Evolutionary conservation across 2,329 filamentous ascomycete genomes (phyloP), one percentile per base, ranked within the genome.

Genomic region (Trichoderma semiorbis): DNA sequence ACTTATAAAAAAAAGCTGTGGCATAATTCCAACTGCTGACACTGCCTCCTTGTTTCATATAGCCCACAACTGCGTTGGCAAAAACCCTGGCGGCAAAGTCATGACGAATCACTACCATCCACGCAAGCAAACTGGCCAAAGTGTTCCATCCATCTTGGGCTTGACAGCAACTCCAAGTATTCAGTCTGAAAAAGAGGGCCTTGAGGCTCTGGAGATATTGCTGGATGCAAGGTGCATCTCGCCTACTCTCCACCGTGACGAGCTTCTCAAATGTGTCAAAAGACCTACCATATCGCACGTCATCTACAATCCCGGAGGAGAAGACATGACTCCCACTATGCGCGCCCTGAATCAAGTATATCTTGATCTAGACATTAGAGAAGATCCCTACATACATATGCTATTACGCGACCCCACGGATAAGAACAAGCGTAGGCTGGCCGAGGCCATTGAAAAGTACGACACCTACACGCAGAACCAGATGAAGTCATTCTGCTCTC

Each of bases 91-190:
- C 12, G 90, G 90, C 71, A 87, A 84, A 50, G 91, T 97, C 39
- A 95, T 97, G 92, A 83, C 81, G 32, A 83, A 89, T 34, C 91
- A 92, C 75, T 97, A 97, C 76, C 87, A 89, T 73, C 82, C 83
- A 32, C 80, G 78, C 21, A 85, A 84, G 65, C 74, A 69, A 0
- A 74, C 70, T 2, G 84, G 83, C 0, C 72, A 79, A 0, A 63
- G 76, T 0, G 79, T 89, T 1, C 94, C 94, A 0, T 84, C 85
- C 24, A 91, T 97, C 32, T 83, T 97, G 6, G 94, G 94, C 0
- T 84, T 97, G 28, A 95, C 92, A 7, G 94, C 94, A 1, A 97
- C 92, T 73, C 94, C 94, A 0, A 87, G 93, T 4, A 89, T 91
- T 74, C 88, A 85, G 70, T 88, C 87, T 1, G 86, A 86, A 18